Evolutionary conservation across 345 rosid genomes (phyloP).

Genomic region (Gossypium australe): DNA sequence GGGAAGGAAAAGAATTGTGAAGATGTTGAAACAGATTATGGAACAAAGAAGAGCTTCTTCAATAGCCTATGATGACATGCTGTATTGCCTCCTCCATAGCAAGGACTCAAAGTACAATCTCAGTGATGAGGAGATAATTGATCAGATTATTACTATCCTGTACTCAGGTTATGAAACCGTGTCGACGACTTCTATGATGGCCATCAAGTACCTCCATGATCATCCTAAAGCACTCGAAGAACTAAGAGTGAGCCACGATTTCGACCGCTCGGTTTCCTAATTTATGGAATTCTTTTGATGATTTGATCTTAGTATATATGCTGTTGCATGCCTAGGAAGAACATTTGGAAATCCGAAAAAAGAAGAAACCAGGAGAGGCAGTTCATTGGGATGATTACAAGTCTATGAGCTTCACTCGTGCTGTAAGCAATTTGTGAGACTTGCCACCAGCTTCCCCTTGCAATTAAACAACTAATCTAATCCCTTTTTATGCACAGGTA

Average conservation of each 20-base stretch:
- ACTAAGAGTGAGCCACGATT: slow-evolving; percentile 48
- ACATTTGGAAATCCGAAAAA: slow-evolving; percentile 56
- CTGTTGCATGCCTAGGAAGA: slow-evolving; percentile 45
- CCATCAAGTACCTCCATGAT: slow-evolving; percentile 78
- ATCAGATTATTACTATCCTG: slow-evolving; percentile 69
- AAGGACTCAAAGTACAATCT: slow-evolving; percentile 34
- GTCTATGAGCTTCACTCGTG: slow-evolving; percentile 82
- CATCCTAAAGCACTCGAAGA: slow-evolving; percentile 62
- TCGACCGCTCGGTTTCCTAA: neutral
- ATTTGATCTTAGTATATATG: neutral
- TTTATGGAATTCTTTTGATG: neutral
- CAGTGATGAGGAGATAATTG: slow-evolving; percentile 59
- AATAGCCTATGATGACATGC: slow-evolving; percentile 51
- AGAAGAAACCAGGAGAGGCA: slow-evolving; percentile 59
- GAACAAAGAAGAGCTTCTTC: slow-evolving; percentile 50
- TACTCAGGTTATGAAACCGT: slow-evolving; percentile 85
- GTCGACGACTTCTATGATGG: slow-evolving; percentile 93
- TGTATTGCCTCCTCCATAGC: slow-evolving; percentile 44
- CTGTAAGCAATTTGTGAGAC: slow-evolving; percentile 40
- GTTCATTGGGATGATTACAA: slow-evolving; percentile 58
- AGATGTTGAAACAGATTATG: slow-evolving; percentile 47
- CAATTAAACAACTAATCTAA: neutral
- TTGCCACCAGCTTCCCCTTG: neutral
- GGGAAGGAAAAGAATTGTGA: slow-evolving; percentile 60
- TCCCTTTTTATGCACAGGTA: slow-evolving; percentile 37